Evolutionary conservation across 2,329 filamentous ascomycete genomes (phyloP).

Genomic region (Cercospora berteroae): DNA sequence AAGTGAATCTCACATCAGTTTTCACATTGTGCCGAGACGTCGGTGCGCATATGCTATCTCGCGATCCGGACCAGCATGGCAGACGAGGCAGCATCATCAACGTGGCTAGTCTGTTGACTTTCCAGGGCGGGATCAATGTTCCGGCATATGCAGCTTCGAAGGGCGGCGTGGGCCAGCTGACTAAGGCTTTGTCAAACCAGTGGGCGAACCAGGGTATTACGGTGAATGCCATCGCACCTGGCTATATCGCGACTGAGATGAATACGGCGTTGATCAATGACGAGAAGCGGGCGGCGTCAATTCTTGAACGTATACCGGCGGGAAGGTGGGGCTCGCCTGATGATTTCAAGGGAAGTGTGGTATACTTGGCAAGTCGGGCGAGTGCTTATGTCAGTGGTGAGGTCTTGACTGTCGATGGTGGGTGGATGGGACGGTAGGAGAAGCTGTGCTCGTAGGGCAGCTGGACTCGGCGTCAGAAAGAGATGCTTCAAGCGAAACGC

Average conservation of each 20-base stretch:
- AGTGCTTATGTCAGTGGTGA: slow-evolving; percentile 81
- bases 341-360: slow-evolving; percentile 80
- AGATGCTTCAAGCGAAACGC: neutral
- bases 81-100: slow-evolving; percentile 76
- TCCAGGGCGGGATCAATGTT: slow-evolving; percentile 85
- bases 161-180: slow-evolving; percentile 79
- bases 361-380: slow-evolving; percentile 74
- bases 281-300: slow-evolving; percentile 65
- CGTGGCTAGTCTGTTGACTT: slow-evolving; percentile 74
- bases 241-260: slow-evolving; percentile 94
- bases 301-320: slow-evolving; percentile 76
- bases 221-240: slow-evolving; percentile 86
- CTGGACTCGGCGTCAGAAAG: neutral
- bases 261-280: slow-evolving; percentile 78
- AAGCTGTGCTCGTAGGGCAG: neutral
- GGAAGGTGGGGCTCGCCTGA: slow-evolving; percentile 80
- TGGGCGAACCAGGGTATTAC: slow-evolving; percentile 77
- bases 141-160: slow-evolving; percentile 86
- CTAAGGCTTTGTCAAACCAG: slow-evolving; percentile 81
- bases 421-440: slow-evolving; percentile 72
- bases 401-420: slow-evolving; percentile 79
- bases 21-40: slow-evolving; percentile 76
- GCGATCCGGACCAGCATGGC: slow-evolving; percentile 49
- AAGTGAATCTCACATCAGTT: slow-evolving; percentile 81
- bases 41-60: slow-evolving; percentile 72